Percentiles rank a stretch among this genome's conserved stretches.
Conservation (phyloP, 208 protist species). For the Acanthamoeba triangularis region DNA sequence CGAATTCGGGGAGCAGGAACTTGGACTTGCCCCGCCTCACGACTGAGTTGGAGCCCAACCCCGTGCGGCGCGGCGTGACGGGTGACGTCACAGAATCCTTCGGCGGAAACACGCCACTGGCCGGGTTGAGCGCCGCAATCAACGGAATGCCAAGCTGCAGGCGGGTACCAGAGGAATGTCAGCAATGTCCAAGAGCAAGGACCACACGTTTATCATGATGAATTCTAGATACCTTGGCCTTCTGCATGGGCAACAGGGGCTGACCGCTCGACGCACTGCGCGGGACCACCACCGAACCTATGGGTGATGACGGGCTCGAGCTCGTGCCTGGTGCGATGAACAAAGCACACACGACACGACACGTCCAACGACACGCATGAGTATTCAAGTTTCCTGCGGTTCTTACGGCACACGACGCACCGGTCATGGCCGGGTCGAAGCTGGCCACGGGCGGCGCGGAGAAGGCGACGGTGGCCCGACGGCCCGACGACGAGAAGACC, state of each 20-base stretch:
- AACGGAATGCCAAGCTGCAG: neutral
- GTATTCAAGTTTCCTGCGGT: too few species aligned
- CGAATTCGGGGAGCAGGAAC: conserved; percentile 1
- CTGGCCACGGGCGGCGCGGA: neutral
- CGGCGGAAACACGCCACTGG: neutral
- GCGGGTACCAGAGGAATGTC: neutral
- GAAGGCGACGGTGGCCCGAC: neutral
- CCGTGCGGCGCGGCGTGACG: neutral
- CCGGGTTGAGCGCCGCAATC: neutral
- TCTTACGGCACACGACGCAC: neutral
- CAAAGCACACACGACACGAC: too few species aligned
- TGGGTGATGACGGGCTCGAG: neutral
- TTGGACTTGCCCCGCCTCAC: neutral
- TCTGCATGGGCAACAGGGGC: neutral
- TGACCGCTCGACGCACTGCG: neutral
- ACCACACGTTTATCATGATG: neutral
- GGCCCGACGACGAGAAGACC: neutral
- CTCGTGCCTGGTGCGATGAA: neutral
- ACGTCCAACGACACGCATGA: too few species aligned
- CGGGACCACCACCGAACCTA: neutral
- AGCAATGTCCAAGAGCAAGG: neutral
- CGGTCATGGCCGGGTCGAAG: neutral
- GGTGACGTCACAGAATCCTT: neutral
- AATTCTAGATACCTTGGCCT: neutral
- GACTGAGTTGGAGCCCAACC: neutral